These are phyloP conservation scores for Lenwebbia sp. DNA, from an alignment of 345 rosid species.

Conservation along the genomic window DNA sequence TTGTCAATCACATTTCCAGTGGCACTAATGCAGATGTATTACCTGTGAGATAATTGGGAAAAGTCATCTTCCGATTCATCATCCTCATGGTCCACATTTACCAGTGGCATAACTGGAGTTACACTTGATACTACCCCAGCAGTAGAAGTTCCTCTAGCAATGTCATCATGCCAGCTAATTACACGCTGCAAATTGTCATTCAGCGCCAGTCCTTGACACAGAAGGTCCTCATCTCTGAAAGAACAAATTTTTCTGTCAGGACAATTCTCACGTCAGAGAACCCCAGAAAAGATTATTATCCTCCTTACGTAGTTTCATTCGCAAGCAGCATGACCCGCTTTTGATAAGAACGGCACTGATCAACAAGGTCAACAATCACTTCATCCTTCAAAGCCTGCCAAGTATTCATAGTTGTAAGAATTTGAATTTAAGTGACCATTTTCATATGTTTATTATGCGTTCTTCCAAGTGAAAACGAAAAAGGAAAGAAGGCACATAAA, in stretches of 20 bases:
- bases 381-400: constrained; percentile 83
- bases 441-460: not conserved
- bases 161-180: constrained; percentile 72
- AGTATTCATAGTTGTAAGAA: not conserved
- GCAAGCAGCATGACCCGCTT: constrained; percentile 82
- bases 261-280: not conserved
- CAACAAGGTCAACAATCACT: constrained; percentile 86
- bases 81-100: constrained; percentile 62
- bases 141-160: constrained; percentile 43
- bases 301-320: constrained; percentile 56
- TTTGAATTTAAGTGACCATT: not conserved
- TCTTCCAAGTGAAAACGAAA: not conserved
- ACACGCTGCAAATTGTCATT: constrained; percentile 86
- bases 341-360: constrained; percentile 87
- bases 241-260: not conserved
- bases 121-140: constrained; percentile 8
- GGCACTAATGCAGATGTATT: not conserved
- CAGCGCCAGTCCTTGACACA: constrained; percentile 73
- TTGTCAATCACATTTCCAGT: not conserved
- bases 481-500: not conserved
- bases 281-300: not conserved
- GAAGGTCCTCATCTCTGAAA: constrained; percentile 73
- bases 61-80: constrained; percentile 91
- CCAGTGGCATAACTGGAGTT: constrained; percentile 34
- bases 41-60: constrained; percentile 81